A percentile compares a stretch with the other conserved stretches of the same genome.
Evolutionary conservation across 352 stramenopile genomes (phyloP).

Genomic region (Globisporangium mamillatum): DNA sequence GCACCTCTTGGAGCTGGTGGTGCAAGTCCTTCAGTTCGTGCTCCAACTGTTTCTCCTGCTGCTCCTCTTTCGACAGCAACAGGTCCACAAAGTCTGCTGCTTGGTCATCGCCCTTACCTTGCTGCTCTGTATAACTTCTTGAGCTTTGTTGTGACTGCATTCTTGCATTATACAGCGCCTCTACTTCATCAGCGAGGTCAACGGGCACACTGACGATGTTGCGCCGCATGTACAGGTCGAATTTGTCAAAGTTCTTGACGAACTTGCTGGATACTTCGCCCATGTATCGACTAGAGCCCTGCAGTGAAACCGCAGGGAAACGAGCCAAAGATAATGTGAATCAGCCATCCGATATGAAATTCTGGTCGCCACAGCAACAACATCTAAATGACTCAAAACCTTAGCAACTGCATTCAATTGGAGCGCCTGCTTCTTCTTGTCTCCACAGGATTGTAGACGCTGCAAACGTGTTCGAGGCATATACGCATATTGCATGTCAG

Average conservation of each 20-base stretch:
- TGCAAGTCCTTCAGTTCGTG: neutral
- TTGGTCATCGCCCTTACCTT: constrained; percentile 13
- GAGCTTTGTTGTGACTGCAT: constrained; percentile 7
- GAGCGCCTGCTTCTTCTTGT: constrained; percentile 60
- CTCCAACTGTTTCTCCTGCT: neutral
- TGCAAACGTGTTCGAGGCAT: neutral
- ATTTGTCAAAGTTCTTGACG: constrained; percentile 84
- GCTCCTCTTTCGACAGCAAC: neutral
- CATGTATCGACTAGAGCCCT: constrained; percentile 68
- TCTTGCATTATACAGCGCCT: constrained; percentile 33
- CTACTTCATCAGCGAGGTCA: constrained; percentile 40
- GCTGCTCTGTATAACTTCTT: constrained; percentile 15
- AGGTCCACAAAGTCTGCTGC: neutral
- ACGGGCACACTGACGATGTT: constrained; percentile 68
- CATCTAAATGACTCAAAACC: constrained; percentile 20
- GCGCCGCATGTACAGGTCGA: constrained; percentile 73
- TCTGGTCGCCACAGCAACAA: neutral
- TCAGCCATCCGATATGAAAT: neutral
- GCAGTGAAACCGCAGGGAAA: neutral
- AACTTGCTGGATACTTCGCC: constrained; percentile 54
- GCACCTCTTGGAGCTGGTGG: constrained; percentile 1
- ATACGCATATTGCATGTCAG: neutral
- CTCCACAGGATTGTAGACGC: constrained; percentile 20
- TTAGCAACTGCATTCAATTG: constrained; percentile 64
- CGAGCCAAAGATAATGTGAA: neutral